phyloP scores from a whole-genome alignment of 805 yeast species.

The Clavispora carvajalis region DNA sequence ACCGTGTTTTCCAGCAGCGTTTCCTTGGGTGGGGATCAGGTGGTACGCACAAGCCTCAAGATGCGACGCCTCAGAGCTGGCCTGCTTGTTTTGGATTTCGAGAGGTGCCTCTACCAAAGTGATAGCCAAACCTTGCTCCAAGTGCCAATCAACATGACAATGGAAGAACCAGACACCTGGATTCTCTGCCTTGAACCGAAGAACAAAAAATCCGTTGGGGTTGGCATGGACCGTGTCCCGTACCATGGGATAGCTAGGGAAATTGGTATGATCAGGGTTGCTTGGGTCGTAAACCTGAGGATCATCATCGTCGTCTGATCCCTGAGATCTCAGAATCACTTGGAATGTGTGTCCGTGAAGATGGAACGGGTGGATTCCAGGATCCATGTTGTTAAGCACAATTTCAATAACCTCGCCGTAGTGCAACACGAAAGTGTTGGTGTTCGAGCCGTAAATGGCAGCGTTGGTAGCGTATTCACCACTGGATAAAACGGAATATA shows the following conservation, averaged over 20 bases:
- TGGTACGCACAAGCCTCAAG: constrained; percentile 44
- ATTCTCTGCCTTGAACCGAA: constrained; percentile 74
- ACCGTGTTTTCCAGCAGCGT: constrained; percentile 62
- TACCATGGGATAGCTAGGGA: constrained; percentile 54
- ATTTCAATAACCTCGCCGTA: constrained; percentile 65
- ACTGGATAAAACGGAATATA: constrained; percentile 56
- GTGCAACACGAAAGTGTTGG: constrained; percentile 57
- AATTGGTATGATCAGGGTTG: constrained; percentile 31
- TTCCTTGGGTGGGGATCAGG: constrained; percentile 48
- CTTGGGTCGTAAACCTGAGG: constrained; percentile 47
- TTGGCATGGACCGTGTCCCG: constrained; percentile 72
- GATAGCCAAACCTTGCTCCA: constrained; percentile 75
- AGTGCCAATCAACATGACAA: constrained; percentile 85
- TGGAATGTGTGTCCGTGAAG: constrained; percentile 73
- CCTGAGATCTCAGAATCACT: constrained; percentile 48
- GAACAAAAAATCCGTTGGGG: constrained; percentile 61
- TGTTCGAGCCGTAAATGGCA: constrained; percentile 68
- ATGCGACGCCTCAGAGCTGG: constrained; percentile 43
- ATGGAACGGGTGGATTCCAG: constrained; percentile 77
- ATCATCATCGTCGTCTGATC: constrained; percentile 47
- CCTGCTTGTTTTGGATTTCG: constrained; percentile 31
- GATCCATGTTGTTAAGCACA: constrained; percentile 73
- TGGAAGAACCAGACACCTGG: constrained; percentile 96
- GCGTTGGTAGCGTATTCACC: constrained; percentile 53
- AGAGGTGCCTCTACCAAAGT: constrained; percentile 68